phyloP scores from a whole-genome alignment of 2,329 filamentous ascomycete genomes.

The Pseudodiploospora longispora region DNA sequence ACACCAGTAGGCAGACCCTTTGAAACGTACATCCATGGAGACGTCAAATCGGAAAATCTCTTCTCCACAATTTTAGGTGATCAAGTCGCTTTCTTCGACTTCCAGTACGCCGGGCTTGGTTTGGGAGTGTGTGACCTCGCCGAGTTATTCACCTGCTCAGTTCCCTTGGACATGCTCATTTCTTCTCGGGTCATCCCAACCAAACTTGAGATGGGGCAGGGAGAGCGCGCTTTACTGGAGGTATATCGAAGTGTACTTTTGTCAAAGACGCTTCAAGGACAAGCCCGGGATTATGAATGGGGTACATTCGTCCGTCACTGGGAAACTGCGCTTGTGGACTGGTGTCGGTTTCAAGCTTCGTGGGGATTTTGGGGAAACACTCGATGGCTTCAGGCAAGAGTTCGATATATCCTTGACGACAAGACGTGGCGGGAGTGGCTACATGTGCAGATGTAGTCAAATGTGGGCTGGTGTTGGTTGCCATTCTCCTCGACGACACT shows the following conservation, averaged over 20 bases:
- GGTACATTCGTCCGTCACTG: constrained; percentile 49
- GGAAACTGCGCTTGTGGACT: constrained; percentile 61
- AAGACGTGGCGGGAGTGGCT: constrained; percentile 39
- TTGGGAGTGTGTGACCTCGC: constrained; percentile 58
- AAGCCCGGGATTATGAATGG: constrained; percentile 40
- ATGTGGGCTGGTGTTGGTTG: not conserved
- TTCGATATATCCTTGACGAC: constrained; percentile 39
- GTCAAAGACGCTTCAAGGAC: not conserved
- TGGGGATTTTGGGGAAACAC: constrained; percentile 57
- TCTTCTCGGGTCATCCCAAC: constrained; percentile 20
- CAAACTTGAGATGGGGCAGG: constrained; percentile 38
- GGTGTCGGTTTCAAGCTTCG: constrained; percentile 53
- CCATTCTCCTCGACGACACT: too few relatives aligned
- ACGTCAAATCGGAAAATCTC: constrained; percentile 63
- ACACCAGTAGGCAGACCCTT: constrained; percentile 34
- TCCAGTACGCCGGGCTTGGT: constrained; percentile 59
- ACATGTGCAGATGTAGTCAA: constrained; percentile 10
- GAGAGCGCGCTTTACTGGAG: constrained; percentile 43
- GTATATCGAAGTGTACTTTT: constrained; percentile 37
- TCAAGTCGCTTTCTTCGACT: constrained; percentile 57
- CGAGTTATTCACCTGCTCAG: constrained; percentile 59
- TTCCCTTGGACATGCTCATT: constrained; percentile 46
- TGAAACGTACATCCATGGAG: constrained; percentile 57
- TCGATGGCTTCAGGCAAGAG: constrained; percentile 48
- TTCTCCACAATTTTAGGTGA: constrained; percentile 45